These are phyloP conservation scores for Piromyces sp. DNA, from an alignment of 192 early-diverging fungal species.

Conservation along the genomic window DNA sequence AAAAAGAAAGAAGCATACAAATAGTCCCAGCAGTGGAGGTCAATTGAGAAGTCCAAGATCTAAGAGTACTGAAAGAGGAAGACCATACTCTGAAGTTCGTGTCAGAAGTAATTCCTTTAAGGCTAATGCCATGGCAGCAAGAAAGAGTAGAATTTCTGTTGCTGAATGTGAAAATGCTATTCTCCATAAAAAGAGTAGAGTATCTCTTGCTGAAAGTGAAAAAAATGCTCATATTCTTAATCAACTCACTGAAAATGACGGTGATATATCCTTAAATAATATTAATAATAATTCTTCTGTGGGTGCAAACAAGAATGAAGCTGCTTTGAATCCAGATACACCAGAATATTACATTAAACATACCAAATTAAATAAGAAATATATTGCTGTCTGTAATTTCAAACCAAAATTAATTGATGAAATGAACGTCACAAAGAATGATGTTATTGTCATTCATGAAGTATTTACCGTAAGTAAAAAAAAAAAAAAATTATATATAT, in stretches of 20 bases:
- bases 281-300: not conserved
- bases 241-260: not conserved
- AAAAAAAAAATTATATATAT: no score
- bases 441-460: not conserved
- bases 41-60: not conserved
- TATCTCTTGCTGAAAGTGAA: not conserved
- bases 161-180: not conserved
- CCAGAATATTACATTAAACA: not conserved
- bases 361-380: not conserved
- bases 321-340: not conserved
- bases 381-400: not conserved
- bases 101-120: not conserved
- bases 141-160: not conserved
- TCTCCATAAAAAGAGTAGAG: not conserved
- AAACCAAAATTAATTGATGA: not conserved
- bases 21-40: not conserved
- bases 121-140: not conserved
- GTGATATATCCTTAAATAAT: not conserved
- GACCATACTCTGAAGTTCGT: not conserved
- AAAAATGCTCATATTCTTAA: not conserved
- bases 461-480: not conserved
- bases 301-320: not conserved
- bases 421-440: not conserved
- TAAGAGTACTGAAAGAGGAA: not conserved
- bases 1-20: not conserved